These are phyloP conservation scores for Pseudonectria foliicola DNA, from an alignment of 2,329 filamentous ascomycete genomes.

Conservation along the genomic window DNA sequence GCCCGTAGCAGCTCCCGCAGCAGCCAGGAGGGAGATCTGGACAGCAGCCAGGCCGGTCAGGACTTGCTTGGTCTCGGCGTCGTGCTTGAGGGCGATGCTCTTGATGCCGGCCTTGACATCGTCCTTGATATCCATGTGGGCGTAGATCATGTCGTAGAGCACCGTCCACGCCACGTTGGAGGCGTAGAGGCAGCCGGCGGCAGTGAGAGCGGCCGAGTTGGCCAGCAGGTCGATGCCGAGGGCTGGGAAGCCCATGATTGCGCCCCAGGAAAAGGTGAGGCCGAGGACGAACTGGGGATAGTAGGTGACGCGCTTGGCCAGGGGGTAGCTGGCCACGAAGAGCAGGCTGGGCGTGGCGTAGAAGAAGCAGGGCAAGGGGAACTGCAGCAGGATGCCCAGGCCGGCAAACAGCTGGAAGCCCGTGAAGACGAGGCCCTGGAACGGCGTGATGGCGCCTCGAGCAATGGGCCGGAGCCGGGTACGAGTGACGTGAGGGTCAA, in stretches of 20 bases:
- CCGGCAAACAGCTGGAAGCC: slow-evolving; percentile 67
- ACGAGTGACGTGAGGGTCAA: slow-evolving; percentile 72
- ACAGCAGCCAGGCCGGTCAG: slow-evolving; percentile 61
- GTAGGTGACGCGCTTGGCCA: slow-evolving; percentile 80
- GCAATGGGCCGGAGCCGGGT: slow-evolving; percentile 76
- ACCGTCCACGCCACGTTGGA: slow-evolving; percentile 83
- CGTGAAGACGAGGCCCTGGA: slow-evolving; percentile 66
- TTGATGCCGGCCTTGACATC: slow-evolving; percentile 84
- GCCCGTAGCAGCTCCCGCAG: slow-evolving; percentile 60
- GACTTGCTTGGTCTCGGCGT: slow-evolving; percentile 68
- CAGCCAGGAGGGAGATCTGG: slow-evolving; percentile 63
- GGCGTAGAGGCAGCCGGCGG: slow-evolving; percentile 63
- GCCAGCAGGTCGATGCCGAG: slow-evolving; percentile 69
- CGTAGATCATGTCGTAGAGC: slow-evolving; percentile 88
- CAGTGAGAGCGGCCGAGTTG: slow-evolving; percentile 53
- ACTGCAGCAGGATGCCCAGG: slow-evolving; percentile 66
- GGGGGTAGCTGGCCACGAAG: slow-evolving; percentile 68
- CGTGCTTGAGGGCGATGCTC: slow-evolving; percentile 76
- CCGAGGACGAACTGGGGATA: slow-evolving; percentile 82
- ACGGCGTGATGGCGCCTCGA: slow-evolving; percentile 65
- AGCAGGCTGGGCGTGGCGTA: slow-evolving; percentile 71
- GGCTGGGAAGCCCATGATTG: slow-evolving; percentile 80
- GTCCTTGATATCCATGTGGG: slow-evolving; percentile 84
- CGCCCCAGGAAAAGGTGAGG: slow-evolving; percentile 82
- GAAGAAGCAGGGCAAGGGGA: slow-evolving; percentile 65